phyloP scores from a whole-genome alignment of 2,329 filamentous ascomycete species.

The Pseudogymnoascus sp. region DNA sequence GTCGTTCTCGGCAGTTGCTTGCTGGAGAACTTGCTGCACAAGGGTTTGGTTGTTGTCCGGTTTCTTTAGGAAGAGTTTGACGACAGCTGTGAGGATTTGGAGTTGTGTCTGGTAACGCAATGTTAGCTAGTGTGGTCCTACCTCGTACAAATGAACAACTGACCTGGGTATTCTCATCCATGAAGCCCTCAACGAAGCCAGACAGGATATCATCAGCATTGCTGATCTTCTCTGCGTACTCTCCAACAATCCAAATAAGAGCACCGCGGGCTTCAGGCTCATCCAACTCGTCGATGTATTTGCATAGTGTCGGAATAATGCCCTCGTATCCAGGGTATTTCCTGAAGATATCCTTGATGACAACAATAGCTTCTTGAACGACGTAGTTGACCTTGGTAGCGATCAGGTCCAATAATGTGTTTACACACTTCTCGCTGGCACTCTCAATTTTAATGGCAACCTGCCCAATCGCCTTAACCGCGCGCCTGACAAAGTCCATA shows the following conservation, averaged over 20 bases:
- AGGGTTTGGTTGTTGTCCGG: conserved; percentile 84
- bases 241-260: conserved; percentile 97
- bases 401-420: conserved; percentile 86
- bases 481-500: conserved; percentile 95
- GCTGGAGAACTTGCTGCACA: conserved; percentile 89
- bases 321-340: conserved; percentile 98
- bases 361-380: conserved; percentile 96
- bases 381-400: conserved; percentile 98
- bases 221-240: conserved; percentile 98
- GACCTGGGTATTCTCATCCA: conserved; percentile 92
- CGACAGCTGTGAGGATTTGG: conserved; percentile 92
- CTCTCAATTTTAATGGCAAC: conserved; percentile 98
- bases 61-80: conserved; percentile 96
- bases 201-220: conserved; percentile 93
- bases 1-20: conserved; percentile 88
- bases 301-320: conserved; percentile 91
- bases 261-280: conserved; percentile 86
- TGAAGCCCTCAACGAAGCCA: conserved; percentile 88
- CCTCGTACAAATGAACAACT: conserved; percentile 23
- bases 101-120: conserved; percentile 67
- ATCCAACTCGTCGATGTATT: conserved; percentile 94
- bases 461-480: conserved; percentile 93
- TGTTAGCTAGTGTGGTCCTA: conserved; percentile 12
- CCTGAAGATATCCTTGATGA: conserved; percentile 96
- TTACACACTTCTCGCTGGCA: conserved; percentile 91